These are phyloP conservation scores for Nemania abortiva DNA, from an alignment of 2,329 filamentous ascomycete species.

Conservation along the genomic window DNA sequence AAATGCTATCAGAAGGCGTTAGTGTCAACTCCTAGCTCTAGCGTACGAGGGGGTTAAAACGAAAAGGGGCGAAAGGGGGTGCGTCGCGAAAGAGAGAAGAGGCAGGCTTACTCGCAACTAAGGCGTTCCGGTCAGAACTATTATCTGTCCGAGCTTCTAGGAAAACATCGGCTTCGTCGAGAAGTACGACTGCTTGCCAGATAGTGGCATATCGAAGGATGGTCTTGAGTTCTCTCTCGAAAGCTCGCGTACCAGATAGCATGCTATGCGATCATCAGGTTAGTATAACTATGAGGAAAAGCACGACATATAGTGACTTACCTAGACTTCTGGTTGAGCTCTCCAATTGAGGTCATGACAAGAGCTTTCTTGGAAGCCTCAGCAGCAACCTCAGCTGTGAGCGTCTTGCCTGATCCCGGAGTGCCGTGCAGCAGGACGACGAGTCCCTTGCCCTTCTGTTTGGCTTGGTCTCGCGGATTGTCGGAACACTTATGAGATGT, in stretches of 20 bases:
- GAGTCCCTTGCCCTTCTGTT: slow-evolving; percentile 55
- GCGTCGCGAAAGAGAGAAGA: not conserved
- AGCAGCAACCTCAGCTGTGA: slow-evolving; percentile 54
- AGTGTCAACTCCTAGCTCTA: not conserved
- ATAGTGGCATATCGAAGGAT: slow-evolving; percentile 47
- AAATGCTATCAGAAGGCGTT: slow-evolving; percentile 49
- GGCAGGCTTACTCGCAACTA: slow-evolving; percentile 44
- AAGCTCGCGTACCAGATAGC: slow-evolving; percentile 36
- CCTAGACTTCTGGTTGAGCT: slow-evolving; percentile 42
- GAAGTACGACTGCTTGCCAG: slow-evolving; percentile 50
- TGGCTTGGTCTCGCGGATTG: slow-evolving; percentile 43
- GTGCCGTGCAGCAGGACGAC: slow-evolving; percentile 54
- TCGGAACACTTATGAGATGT: slow-evolving; percentile 46
- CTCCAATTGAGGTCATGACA: slow-evolving; percentile 45
- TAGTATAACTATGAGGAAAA: slow-evolving; percentile 6
- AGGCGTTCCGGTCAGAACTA: slow-evolving; percentile 41
- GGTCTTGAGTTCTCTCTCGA: slow-evolving; percentile 47
- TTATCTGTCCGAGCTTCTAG: slow-evolving; percentile 43
- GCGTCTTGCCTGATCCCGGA: slow-evolving; percentile 55
- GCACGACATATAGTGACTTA: slow-evolving; percentile 20
- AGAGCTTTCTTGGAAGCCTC: slow-evolving; percentile 47
- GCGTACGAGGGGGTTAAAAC: not conserved
- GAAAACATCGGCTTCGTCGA: slow-evolving; percentile 53
- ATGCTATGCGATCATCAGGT: slow-evolving; percentile 28
- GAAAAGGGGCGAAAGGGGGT: not conserved